These are phyloP conservation scores for Physaria fendleri DNA, from an alignment of 345 rosid species.

Conservation along the genomic window DNA sequence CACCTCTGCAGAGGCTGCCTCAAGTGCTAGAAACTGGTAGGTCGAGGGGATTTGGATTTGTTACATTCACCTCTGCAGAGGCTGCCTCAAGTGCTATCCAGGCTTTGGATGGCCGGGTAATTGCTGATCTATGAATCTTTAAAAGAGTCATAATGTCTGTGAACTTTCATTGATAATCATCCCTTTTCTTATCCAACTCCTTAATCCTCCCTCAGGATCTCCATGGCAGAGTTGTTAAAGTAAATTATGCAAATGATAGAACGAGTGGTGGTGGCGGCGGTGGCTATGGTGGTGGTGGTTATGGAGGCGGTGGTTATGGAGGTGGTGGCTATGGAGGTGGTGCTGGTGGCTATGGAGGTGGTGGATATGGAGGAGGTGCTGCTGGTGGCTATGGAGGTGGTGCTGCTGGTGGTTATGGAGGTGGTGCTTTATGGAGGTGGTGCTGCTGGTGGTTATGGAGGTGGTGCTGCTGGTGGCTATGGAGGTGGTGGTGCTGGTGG, in stretches of 20 bases:
- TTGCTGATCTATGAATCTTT: background rate
- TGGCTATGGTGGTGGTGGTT: slow-evolving; percentile 24
- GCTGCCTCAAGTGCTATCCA: slow-evolving; percentile 90
- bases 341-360: slow-evolving; percentile 16
- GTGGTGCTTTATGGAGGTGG: slow-evolving; percentile 28
- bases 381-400: slow-evolving; percentile 21
- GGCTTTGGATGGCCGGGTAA: slow-evolving; percentile 94
- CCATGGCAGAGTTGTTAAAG: slow-evolving; percentile 69
- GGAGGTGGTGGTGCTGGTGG: slow-evolving; percentile 16
- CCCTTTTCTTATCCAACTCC: background rate
- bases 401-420: slow-evolving; percentile 14
- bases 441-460: slow-evolving; percentile 13
- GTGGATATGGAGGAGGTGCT: background rate
- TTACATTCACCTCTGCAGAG: slow-evolving; percentile 57
- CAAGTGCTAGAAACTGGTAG: slow-evolving; percentile 88
- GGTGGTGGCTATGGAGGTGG: slow-evolving; percentile 24
- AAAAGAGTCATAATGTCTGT: background rate
- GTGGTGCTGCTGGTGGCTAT: slow-evolving; percentile 29
- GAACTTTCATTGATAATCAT: background rate
- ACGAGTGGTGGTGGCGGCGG: slow-evolving; percentile 40
- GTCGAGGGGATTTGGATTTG: slow-evolving; percentile 91
- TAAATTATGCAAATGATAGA: slow-evolving; percentile 74
- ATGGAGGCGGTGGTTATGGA: slow-evolving; percentile 28
- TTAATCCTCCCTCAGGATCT: slow-evolving; percentile 47
- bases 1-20: slow-evolving; percentile 63